phyloP scores from a whole-genome alignment of 129 eudicot species.

The Artemisia argyi region DNA sequence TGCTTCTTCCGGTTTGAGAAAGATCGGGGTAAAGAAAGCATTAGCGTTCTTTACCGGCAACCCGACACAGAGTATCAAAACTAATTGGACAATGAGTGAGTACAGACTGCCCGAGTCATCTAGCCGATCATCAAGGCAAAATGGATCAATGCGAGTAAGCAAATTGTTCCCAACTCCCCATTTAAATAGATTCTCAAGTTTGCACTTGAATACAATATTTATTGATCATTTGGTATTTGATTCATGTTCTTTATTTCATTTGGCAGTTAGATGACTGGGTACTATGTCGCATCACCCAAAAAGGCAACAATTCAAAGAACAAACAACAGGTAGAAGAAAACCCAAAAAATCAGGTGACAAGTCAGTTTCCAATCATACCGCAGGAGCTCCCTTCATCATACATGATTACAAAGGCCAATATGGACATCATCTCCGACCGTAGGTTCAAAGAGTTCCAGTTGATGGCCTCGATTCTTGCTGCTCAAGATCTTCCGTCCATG shows the following conservation, averaged over 20 bases:
- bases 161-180: not conserved
- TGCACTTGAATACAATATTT: not conserved
- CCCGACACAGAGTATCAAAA: conserved; percentile 52
- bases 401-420: conserved; percentile 24
- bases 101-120: conserved; percentile 57
- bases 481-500: conserved; percentile 42
- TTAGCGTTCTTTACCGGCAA: conserved; percentile 54
- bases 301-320: conserved; percentile 87
- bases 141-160: conserved; percentile 69
- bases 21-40: conserved; percentile 61
- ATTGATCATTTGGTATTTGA: not conserved
- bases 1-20: conserved; percentile 44
- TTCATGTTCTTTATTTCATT: conserved; percentile 1
- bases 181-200: not conserved
- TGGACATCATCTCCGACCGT: conserved; percentile 25
- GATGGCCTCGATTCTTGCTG: conserved; percentile 43
- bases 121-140: conserved; percentile 38
- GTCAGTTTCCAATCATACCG: conserved; percentile 18
- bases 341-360: conserved; percentile 28
- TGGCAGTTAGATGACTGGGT: conserved; percentile 83
- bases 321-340: conserved; percentile 30
- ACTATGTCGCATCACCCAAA: conserved; percentile 54
- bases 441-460: conserved; percentile 36
- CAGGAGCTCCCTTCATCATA: conserved; percentile 53
- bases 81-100: conserved; percentile 74